Base-by-base conservation (phyloP, 2,329 filamentous ascomycete species). In the Claviceps humidiphila region DNA sequence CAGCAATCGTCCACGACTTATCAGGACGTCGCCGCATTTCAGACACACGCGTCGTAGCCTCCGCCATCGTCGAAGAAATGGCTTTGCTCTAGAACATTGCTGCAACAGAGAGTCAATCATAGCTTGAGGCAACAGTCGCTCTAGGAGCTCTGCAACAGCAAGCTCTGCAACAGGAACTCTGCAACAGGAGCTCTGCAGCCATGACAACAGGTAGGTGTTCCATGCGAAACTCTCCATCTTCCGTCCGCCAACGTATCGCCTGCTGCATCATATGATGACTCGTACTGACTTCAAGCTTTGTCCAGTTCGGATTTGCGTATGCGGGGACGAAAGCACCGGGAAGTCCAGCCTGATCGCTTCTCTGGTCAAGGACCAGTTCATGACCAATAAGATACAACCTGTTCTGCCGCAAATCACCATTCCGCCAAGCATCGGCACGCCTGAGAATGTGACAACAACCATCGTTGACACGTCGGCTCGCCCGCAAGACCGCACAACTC, bases 401-500 rank as follows among this genome's bases (percentile, higher is more conserved):
- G 86, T 97, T 55, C 82, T 98, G 9, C 93, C 93, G 22, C 88
- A 91, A 66, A 94, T 98, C 59, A 96, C 90, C 26, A 89, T 98
- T 40, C 91, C 91, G 42, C 90, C 91, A 22, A 91, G 84, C 61
- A 86, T 95, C 59, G 89, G 89, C 54, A 95, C 90, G 5, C 90
- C 90, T 47, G 90, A 97, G 62, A 95, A 95, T 76, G 89, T 97
- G 65, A 95, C 89, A 48, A 98, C 93, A 13, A 95, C 89, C 59
- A 91, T 98, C 61, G 89, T 98, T 72, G 93, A 98, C 69, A 98
- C 93, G 37, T 97, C 91, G 38, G 89, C 93, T 40, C 80, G 95
- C 9, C 93, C 93, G 1, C 90, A 96, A 68, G 91, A 98, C 65
- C 84, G 93, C 59, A 87, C 85, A 54, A 90, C 84, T 17, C 75